Conservation (phyloP, 108 stramenopile species). For the Pseudonitzschia multiseries region DNA sequence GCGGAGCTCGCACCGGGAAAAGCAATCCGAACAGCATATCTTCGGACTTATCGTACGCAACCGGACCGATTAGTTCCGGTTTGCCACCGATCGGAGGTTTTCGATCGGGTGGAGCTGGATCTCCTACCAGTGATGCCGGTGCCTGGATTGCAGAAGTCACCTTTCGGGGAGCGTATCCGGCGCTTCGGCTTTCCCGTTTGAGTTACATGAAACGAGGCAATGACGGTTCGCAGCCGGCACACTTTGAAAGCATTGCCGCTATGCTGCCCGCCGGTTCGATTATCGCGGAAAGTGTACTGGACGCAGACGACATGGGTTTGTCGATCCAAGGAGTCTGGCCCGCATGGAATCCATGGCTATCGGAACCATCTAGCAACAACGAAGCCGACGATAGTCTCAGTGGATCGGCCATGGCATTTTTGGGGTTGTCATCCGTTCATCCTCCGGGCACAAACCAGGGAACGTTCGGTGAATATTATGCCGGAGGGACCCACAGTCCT, state of each 20-base stretch:
- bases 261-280: slow-evolving; percentile 72
- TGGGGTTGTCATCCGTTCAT: slow-evolving; percentile 48
- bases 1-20: slow-evolving; percentile 8
- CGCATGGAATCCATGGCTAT: slow-evolving; percentile 77
- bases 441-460: slow-evolving; percentile 28
- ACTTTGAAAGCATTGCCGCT: slow-evolving; percentile 86
- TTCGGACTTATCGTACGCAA: slow-evolving; percentile 6
- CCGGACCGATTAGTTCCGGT: slow-evolving; percentile 22
- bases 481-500: slow-evolving; percentile 74
- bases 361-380: slow-evolving; percentile 23
- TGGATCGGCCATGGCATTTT: slow-evolving; percentile 62
- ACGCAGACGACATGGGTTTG: slow-evolving; percentile 41
- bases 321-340: slow-evolving; percentile 79
- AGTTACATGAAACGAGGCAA: slow-evolving; percentile 77
- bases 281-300: slow-evolving; percentile 41
- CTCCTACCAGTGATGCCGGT: slow-evolving; percentile 57
- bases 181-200: slow-evolving; percentile 74
- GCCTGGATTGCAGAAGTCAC: slow-evolving; percentile 88
- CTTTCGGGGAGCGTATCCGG: slow-evolving; percentile 75
- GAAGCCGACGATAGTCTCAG: slow-evolving; percentile 37
- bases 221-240: slow-evolving; percentile 71
- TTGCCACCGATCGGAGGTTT: slow-evolving; percentile 20
- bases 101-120: slow-evolving; percentile 23
- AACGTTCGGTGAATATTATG: slow-evolving; percentile 41
- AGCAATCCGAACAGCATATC: slow-evolving; percentile 23